Conservation (phyloP, 73 alveolate species). For the Tetrahymena borealis region DNA sequence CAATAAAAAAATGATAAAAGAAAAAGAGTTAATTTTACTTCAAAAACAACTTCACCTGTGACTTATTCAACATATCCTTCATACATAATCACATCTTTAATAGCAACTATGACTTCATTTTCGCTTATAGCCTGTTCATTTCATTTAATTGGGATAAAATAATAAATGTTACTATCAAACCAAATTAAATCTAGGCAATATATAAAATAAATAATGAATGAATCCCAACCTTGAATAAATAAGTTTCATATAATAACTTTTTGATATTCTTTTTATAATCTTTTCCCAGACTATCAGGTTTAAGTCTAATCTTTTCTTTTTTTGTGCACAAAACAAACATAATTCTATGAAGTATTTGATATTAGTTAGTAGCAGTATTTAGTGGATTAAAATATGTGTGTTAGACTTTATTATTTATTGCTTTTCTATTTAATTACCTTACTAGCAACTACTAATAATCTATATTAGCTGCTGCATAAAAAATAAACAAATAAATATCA, state of each 20-base stretch:
- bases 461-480: not conserved
- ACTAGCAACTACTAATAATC: not conserved
- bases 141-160: no score
- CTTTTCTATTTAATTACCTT: not conserved
- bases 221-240: not conserved
- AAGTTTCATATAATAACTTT: not conserved
- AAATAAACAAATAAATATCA: not conserved
- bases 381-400: no score
- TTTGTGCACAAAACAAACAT: not conserved
- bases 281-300: not conserved
- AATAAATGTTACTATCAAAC: no score
- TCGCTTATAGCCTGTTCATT: not conserved
- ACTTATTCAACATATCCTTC: not conserved
- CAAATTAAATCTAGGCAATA: no score
- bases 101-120: not conserved
- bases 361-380: no score
- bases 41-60: not conserved
- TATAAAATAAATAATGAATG: not conserved
- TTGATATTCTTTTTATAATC: not conserved
- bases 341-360: not conserved
- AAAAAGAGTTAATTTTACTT: not conserved
- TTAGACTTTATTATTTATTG: not conserved
- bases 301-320: not conserved
- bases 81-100: not conserved
- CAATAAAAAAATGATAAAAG: no score